Base-by-base conservation (phyloP, 371 early-diverging fungal species). In the Mucor indicus region DNA sequence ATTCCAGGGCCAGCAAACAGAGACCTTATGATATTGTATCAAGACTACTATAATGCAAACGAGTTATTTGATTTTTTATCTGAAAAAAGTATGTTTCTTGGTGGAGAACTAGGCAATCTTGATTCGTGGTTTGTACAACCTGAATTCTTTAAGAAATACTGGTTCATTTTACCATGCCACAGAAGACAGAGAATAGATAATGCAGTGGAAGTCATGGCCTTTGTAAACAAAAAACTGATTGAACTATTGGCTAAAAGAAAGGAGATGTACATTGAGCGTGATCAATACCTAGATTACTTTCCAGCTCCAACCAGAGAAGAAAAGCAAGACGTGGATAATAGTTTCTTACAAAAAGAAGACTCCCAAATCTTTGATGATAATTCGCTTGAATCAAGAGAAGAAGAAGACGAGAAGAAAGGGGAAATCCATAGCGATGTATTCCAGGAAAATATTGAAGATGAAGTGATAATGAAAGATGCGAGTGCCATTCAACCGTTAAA, bases 11-110 rank as follows among this genome's bases (percentile, higher is more conserved):
- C 67, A 10, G 45, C 43, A 2, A 69, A 69, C 67, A 61, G 73
- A 20, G 69, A 73, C 27, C 57, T 48, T n/a, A 69, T 73, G 74
- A 73, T 73, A 19, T 4, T 69, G 3, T 73, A 60, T 27, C 67
- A 64, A 53, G 67, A 73, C 30, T 69, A 47, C 46, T 69, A 69
- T 50, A 63, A 69, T 29, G 60, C 63, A 6, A 67, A 73, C 46
- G 70, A 69, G 35, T 44, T 73, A 1, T 73, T 73, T 22, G 63
- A 62, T 13, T 50, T 53, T 3, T 32, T 73, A 3, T 29, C 67
- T 2, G 51, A 55, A 19, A 46, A 53, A n/a, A 57, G 67, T 19
- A 49, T 62, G 44, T 73, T 73, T 43, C 40, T 73, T 17, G 73
- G 73, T 2, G 73, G 73, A 7, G 64, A 67, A 21, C 38, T 62